Evolutionary conservation across 2,329 filamentous ascomycete species (phyloP).

Genomic region (Fusarium mundagurra): DNA sequence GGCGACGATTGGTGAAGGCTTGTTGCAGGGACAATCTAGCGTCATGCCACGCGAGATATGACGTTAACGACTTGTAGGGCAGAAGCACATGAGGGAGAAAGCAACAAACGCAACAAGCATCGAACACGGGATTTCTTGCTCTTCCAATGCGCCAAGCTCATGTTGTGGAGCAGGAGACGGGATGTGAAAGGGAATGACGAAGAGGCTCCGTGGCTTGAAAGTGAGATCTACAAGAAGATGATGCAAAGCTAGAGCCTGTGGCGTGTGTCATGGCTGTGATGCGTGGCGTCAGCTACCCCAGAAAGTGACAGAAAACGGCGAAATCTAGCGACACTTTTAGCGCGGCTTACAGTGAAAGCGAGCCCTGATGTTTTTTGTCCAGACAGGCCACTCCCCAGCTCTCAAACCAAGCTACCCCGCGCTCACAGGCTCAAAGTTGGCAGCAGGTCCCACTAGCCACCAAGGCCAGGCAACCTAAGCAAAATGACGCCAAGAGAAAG

Average conservation of each 20-base stretch:
- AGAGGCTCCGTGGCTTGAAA: conserved; percentile 32
- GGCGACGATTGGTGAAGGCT: conserved; percentile 22
- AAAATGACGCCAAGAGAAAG: conserved; percentile 29
- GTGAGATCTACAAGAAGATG: conserved; percentile 6
- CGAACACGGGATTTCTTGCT: conserved; percentile 19
- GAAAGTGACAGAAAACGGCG: conserved; percentile 7
- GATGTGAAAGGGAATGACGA: conserved; percentile 26
- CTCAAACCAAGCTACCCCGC: conserved; percentile 26
- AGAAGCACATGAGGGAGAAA: not conserved
- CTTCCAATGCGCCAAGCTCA: conserved; percentile 30
- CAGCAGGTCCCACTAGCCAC: conserved; percentile 16
- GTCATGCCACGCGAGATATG: conserved; percentile 38
- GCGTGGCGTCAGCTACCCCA: conserved; percentile 32
- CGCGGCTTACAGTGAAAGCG: not conserved
- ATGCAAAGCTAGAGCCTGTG: conserved; percentile 22
- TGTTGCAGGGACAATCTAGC: conserved; percentile 24
- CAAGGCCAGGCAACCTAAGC: not conserved
- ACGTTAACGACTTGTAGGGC: conserved; percentile 40
- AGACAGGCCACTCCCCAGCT: not conserved
- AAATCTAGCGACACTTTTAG: not conserved
- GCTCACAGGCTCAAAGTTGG: conserved; percentile 23
- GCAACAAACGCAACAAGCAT: not conserved
- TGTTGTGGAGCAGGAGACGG: conserved; percentile 30
- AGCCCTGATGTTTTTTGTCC: conserved; percentile 7
- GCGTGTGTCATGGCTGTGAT: conserved; percentile 36